Evolutionary conservation across 495 filamentous ascomycete genomes (phyloP), one percentile per base, ranked within the genome.

Genomic region (Parmelia sp.): DNA sequence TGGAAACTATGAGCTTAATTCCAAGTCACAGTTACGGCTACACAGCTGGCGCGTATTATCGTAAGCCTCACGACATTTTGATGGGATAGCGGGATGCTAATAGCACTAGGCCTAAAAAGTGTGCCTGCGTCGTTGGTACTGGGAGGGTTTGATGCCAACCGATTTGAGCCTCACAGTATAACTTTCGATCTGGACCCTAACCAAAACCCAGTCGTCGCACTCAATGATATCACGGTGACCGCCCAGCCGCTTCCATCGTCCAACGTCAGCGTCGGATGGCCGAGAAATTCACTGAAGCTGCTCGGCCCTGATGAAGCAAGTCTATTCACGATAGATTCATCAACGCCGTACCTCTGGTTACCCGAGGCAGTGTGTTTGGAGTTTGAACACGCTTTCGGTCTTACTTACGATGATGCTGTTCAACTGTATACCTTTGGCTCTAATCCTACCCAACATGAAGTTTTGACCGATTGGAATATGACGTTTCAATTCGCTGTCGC

Each of bases 341-440:
- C 85, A 5, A 86, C 87, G 2, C 84, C 88, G 2, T 84, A 82
- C 63, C 77, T 90, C 1, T 90, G 86, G 86, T 79, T 90, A 4
- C 88, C 88, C 4, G 70, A 74, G 39, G 69, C 72, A 17, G 79
- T 85, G n/a, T 90, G 87, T 71, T 75, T 83, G 29, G 75, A 76
- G 6, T 90, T 90, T 65, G 87, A 87, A 57, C 63, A 73, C 10
- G 80, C 80, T 11, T 75, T 90, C 40, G 82, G 82, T 42, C 73
- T 90, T 11, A 79, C 72, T 1, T 88, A 84, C 73, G 80, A 86
- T 65, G 77, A 77, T 40, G 74, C 76, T 3, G 73, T 82, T 3
- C 71, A 81, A 57, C 73, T 84, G 4, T 80, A 85, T 15, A 71
- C 73, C 6, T 76, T 78, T 59, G 71, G 71, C 35, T 44, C 68